Evolutionary conservation across 371 early-diverging fungal genomes (phyloP).

Genomic region (Actinomortierella ambigua): DNA sequence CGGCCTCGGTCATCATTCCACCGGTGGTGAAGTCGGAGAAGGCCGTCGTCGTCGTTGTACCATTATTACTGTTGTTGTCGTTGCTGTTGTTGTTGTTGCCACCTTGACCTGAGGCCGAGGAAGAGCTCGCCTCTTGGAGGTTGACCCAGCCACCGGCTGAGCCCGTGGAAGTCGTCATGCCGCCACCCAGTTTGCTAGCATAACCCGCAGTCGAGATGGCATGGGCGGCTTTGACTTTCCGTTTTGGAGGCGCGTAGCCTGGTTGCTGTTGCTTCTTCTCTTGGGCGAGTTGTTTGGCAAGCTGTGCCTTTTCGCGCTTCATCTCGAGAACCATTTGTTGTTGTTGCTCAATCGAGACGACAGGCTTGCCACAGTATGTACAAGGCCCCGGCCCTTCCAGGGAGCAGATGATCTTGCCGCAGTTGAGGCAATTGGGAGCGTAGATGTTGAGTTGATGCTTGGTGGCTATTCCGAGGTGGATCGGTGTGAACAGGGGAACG

Average conservation of each 20-base stretch:
- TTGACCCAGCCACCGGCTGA: slow-evolving; percentile 46
- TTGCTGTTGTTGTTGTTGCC: neutral
- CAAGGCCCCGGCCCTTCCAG: slow-evolving; percentile 88
- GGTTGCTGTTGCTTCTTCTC: slow-evolving; percentile 39
- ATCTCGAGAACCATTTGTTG: slow-evolving; percentile 57
- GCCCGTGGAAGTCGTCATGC: slow-evolving; percentile 31
- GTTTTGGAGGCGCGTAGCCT: slow-evolving; percentile 14
- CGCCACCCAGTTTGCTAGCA: slow-evolving; percentile 50
- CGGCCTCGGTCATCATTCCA: slow-evolving; percentile 40
- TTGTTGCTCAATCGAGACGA: slow-evolving; percentile 75
- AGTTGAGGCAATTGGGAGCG: slow-evolving; percentile 85
- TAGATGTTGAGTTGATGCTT: slow-evolving; percentile 78
- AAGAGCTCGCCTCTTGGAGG: slow-evolving; percentile 7
- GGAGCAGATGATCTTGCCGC: slow-evolving; percentile 89
- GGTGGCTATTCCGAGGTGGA: slow-evolving; percentile 56
- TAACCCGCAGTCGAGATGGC: slow-evolving; percentile 42
- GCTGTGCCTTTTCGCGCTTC: slow-evolving; percentile 43
- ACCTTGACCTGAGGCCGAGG: neutral
- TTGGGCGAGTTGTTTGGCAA: slow-evolving; percentile 44
- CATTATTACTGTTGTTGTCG: neutral
- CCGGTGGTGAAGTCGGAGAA: slow-evolving; percentile 1
- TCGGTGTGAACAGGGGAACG: neutral
- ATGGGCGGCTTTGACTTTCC: slow-evolving; percentile 21
- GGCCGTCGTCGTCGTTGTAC: neutral
- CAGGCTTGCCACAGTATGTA: slow-evolving; percentile 76